These are phyloP conservation scores for Herpetomonas tarakana DNA, from an alignment of 208 protist genomes.

Conservation along the genomic window DNA sequence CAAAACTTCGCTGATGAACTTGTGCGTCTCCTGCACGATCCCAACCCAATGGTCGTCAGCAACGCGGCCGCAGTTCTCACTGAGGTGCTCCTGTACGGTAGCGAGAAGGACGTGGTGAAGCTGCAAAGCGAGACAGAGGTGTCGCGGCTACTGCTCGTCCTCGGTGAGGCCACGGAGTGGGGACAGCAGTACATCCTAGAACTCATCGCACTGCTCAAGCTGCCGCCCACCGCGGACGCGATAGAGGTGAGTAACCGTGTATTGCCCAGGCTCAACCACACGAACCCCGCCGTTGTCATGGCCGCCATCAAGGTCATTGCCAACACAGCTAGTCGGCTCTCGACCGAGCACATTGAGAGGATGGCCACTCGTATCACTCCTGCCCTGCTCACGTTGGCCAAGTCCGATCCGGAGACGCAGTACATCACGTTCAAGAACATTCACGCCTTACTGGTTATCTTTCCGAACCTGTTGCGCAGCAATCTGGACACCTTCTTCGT, in stretches of 20 bases:
- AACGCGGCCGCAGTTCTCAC: slow-evolving; percentile 97
- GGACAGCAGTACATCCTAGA: slow-evolving; percentile 99
- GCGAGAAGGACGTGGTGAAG: slow-evolving; percentile 42
- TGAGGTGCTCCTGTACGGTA: slow-evolving; percentile 88
- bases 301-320: slow-evolving; percentile 95
- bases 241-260: slow-evolving; percentile 95
- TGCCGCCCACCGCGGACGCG: slow-evolving; percentile 52
- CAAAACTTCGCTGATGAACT: slow-evolving; percentile 90
- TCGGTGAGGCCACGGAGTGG: slow-evolving; percentile 98
- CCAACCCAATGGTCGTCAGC: slow-evolving; percentile 96
- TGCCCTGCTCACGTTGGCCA: slow-evolving; percentile 90
- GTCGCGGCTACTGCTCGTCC: slow-evolving; percentile 94
- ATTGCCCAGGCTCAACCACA: slow-evolving; percentile 94
- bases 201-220: slow-evolving; percentile 83
- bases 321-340: slow-evolving; percentile 52
- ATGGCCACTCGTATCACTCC: slow-evolving; percentile 93
- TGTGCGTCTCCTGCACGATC: slow-evolving; percentile 94
- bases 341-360: slow-evolving; percentile 47
- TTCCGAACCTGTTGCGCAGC: slow-evolving; percentile 90
- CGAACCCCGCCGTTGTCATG: slow-evolving; percentile 98
- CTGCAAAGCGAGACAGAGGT: slow-evolving; percentile 53
- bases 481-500: slow-evolving; percentile 98
- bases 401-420: slow-evolving; percentile 94
- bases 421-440: slow-evolving; percentile 99
- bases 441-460: slow-evolving; percentile 97